Evolutionary conservation across 2,329 filamentous ascomycete species (phyloP).

Genomic region (Exophiala bonariae): DNA sequence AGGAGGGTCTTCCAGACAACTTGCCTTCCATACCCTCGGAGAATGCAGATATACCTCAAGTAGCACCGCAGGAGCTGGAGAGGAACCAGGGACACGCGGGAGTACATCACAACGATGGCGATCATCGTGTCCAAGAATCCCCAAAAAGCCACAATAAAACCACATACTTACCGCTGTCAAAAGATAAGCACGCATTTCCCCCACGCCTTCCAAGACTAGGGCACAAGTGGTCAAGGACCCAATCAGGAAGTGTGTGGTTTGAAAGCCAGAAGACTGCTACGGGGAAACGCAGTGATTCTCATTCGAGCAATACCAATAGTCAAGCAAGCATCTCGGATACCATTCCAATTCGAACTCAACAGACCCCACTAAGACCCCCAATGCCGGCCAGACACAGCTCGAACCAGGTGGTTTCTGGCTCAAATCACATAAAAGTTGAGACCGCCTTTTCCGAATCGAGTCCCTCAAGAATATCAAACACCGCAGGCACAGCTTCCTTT

Average conservation of each 20-base stretch:
- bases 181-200: constrained; percentile 8
- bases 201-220: constrained; percentile 5
- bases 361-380: constrained; percentile 17
- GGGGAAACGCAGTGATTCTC: background rate
- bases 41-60: background rate
- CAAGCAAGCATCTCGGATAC: constrained; percentile 1
- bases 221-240: constrained; percentile 10
- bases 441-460: constrained; percentile 12
- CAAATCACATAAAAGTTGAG: constrained; percentile 17
- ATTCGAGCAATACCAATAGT: constrained; percentile 1
- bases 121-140: too few relatives aligned
- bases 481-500: background rate
- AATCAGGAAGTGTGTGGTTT: constrained; percentile 16
- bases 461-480: background rate
- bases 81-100: too few relatives aligned
- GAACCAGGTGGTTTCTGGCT: background rate
- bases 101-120: too few relatives aligned
- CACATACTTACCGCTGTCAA: background rate
- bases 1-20: background rate
- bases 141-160: background rate
- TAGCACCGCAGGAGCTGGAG: too few relatives aligned
- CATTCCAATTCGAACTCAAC: constrained; percentile 16
- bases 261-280: constrained; percentile 12
- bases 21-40: background rate
- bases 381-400: background rate